Conservation (phyloP, 805 yeast species). For the Brettanomyces anomalus region DNA sequence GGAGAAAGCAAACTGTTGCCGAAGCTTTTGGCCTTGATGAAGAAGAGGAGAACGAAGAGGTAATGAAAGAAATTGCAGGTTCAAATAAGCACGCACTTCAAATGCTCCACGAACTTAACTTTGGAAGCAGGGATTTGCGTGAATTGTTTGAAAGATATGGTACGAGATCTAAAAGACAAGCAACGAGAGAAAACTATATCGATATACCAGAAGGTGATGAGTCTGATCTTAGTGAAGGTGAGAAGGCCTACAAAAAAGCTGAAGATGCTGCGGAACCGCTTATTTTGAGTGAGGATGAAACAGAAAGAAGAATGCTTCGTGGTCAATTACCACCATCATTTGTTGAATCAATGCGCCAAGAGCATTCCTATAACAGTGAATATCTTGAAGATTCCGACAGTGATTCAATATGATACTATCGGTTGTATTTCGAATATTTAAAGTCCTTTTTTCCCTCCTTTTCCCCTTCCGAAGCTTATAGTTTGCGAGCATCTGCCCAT, state of each 20-base stretch:
- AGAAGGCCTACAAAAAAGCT: conserved; percentile 4
- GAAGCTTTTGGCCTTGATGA: neutral
- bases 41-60: conserved; percentile 2
- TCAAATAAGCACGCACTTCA: neutral
- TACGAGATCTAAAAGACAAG: neutral
- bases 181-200: conserved; percentile 1
- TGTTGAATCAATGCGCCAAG: neutral
- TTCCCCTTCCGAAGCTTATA: no score
- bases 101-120: conserved; percentile 4
- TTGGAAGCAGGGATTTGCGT: conserved; percentile 4
- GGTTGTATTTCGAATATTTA: no score
- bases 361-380: neutral
- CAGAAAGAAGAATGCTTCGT: conserved; percentile 1
- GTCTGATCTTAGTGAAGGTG: conserved; percentile 3
- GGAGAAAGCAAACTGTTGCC: neutral
- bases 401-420: no score
- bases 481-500: no score
- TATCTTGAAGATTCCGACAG: no score
- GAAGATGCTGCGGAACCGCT: conserved; percentile 2
- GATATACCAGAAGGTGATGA: neutral
- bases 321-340: conserved; percentile 3
- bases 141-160: conserved; percentile 1
- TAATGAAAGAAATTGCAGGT: neutral
- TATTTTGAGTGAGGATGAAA: conserved; percentile 7
- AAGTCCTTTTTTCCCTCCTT: no score